Conservation (phyloP, 73 alveolate species). For the Paramecium tetraurelia region DNA sequence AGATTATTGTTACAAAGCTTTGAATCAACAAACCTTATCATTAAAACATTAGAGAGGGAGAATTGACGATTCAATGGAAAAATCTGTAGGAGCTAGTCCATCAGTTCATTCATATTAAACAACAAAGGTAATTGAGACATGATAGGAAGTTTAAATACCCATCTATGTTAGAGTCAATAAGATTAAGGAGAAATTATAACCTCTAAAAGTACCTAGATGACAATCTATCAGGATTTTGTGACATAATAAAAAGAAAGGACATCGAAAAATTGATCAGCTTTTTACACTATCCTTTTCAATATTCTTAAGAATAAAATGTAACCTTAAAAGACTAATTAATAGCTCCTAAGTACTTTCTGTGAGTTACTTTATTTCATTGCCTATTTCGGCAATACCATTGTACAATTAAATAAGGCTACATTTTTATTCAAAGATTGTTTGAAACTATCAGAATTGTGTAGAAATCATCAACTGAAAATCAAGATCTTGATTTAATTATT, state of each 20-base stretch:
- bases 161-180: not conserved
- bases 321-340: not conserved
- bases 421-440: conserved; percentile 7
- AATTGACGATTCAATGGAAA: not conserved
- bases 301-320: not conserved
- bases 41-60: not conserved
- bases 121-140: not conserved
- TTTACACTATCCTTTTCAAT: not conserved
- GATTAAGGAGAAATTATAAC: not conserved
- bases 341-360: not conserved
- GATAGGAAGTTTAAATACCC: conserved; percentile 3
- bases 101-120: not conserved
- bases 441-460: not conserved
- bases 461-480: not conserved
- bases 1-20: not conserved
- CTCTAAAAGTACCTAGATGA: not conserved
- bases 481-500: not conserved
- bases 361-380: not conserved
- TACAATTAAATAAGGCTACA: not conserved
- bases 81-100: not conserved
- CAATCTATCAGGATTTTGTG: not conserved
- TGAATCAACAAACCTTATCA: not conserved
- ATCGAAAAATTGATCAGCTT: not conserved
- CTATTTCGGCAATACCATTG: not conserved
- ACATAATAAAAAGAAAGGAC: not conserved